These are phyloP conservation scores for Chrysanthemum lavandulifolium DNA, from an alignment of 129 eudicot genomes.

Conservation along the genomic window DNA sequence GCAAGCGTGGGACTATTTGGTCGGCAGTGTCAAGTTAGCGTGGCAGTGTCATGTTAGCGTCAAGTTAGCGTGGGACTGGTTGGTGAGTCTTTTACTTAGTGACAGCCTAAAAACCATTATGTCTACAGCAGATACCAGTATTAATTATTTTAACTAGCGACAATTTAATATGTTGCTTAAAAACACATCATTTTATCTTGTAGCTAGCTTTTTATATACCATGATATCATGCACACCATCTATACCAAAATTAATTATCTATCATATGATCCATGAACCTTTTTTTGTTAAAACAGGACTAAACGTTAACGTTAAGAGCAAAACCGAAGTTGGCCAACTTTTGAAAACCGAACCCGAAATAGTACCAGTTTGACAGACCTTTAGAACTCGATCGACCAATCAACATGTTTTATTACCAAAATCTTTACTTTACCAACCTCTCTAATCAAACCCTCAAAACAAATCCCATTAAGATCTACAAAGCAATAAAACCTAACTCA, in stretches of 20 bases:
- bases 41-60: too few species aligned
- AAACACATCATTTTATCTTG: neutral
- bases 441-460: neutral
- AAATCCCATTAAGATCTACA: too few species aligned
- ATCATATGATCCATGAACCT: neutral
- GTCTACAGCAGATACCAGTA: too few species aligned
- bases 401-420: neutral
- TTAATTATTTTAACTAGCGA: too few species aligned
- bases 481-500: neutral
- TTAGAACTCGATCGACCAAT: neutral
- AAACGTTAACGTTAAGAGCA: neutral
- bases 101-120: too few species aligned
- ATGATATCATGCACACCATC: neutral
- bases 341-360: neutral
- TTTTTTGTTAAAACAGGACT: neutral
- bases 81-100: too few species aligned
- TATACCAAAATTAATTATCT: neutral
- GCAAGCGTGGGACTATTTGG: too few species aligned
- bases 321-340: neutral
- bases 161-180: too few species aligned
- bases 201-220: neutral
- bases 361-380: neutral
- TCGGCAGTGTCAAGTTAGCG: too few species aligned
- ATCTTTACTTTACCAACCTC: neutral
- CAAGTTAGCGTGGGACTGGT: too few species aligned